Percentiles rank a stretch among this genome's conserved stretches.
These are phyloP conservation scores for Dioszegia aurantiaca DNA, from an alignment of 768 basidiomycete genomes.

Conservation along the genomic window DNA sequence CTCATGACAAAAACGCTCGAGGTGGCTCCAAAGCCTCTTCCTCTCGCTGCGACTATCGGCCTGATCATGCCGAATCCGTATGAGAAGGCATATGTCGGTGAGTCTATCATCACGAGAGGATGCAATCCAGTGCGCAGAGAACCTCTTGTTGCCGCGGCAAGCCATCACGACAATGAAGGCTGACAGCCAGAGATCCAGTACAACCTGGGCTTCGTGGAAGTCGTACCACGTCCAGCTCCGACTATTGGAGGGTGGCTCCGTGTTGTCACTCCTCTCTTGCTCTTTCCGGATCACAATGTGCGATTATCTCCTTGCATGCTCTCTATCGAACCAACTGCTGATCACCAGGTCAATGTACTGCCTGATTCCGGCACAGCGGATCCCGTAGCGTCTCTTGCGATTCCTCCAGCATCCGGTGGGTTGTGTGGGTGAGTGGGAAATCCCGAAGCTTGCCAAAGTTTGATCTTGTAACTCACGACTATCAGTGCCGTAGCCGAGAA, in stretches of 20 bases:
- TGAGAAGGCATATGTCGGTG: conserved; percentile 38
- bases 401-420: conserved; percentile 33
- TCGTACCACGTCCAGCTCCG: conserved; percentile 35
- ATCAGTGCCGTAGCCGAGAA: conserved; percentile 34
- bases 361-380: conserved; percentile 29
- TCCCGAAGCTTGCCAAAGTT: too few species aligned
- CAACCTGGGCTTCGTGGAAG: conserved; percentile 49
- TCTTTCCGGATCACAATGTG: conserved; percentile 45
- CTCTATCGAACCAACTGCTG: neutral
- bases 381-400: conserved; percentile 14
- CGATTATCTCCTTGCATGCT: conserved; percentile 11
- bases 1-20: conserved; percentile 5
- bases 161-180: too few species aligned
- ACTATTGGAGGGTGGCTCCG: conserved; percentile 42
- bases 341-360: conserved; percentile 43
- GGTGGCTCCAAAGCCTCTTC: conserved; percentile 27
- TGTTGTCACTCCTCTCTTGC: conserved; percentile 44
- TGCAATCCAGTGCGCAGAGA: too few species aligned
- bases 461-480: too few species aligned
- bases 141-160: too few species aligned
- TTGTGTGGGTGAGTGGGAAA: conserved; percentile 39
- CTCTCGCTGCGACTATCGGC: conserved; percentile 35
- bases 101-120: too few species aligned
- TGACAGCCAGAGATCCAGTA: conserved; percentile 38
- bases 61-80: conserved; percentile 52